Base-by-base conservation (phyloP, 2,329 filamentous ascomycete species). In the Aureobasidium subglaciale region DNA sequence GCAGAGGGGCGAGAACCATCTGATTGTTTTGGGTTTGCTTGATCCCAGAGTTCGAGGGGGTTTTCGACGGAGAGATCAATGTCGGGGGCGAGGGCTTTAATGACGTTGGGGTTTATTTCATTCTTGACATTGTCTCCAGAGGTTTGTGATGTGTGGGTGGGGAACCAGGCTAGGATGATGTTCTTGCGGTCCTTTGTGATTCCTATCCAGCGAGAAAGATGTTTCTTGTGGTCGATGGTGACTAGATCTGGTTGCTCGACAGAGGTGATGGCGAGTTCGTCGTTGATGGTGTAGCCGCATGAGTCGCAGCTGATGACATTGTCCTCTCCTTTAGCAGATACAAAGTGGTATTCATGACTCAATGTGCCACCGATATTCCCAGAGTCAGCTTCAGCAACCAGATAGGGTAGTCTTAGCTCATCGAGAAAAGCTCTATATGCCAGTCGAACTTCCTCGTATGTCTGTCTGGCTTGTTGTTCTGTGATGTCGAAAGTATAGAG, bases 281-380 rank as follows among this genome's bases (percentile, higher is more conserved):
- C 88, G 61, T 97, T 99, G 57, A 87, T 87, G 1, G 87, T 80
- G 66, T 91, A 89, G 30, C 80, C 77, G 67, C 93, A 99, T 10
- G 70, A 73, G 20, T 73, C 73, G 68, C 93, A 99, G 59, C 77
- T 85, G 59, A 95, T 82, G 34, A 99, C 79, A 1, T 82, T 85
- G 65, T 99, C 93, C 68, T 97, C 93, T 7, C 93, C 93, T 48
- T 87, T 84, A 0, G 80, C 67, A 27, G 85, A 89, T 1, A 86
- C 80, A 49, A 96, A 85, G 67, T 96, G 93, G 67, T 95, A 99
- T 65, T 99, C 93, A 68, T 99, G 93, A 68, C 91, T 97, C 34
- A 96, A 73, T 61, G 85, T 86, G 11, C 93, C 93, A 29, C 93
- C 93, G 82, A 99, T 99, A 61, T 90, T 88, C n/a, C 93, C 93